Evolutionary conservation across 2,329 filamentous ascomycete species (phyloP), one percentile per base, ranked within the genome.

Genomic region (Blastomyces percursus): DNA sequence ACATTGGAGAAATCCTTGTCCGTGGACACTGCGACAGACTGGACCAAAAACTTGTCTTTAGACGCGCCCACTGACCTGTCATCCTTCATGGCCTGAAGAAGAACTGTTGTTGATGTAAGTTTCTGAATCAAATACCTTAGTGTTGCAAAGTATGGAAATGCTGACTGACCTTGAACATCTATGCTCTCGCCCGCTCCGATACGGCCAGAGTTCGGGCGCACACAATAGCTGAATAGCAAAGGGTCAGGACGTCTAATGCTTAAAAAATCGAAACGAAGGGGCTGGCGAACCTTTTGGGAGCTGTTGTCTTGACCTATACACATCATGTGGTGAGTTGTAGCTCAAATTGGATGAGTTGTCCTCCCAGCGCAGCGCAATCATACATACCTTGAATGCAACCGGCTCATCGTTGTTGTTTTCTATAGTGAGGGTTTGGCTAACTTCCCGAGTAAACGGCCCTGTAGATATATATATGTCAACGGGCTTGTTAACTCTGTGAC

Each of bases 41-140:
- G 93, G 44, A 97, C 93, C 61, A 97, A 84, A 77, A 97, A 97
- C 80, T 97, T 97, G 83, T 97, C 93, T 66, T 92, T 63, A 81
- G 76, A 24, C 92, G 84, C 62, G 93, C 27, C 93, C 71, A 57
- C 54, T 40, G 54, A 35, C 32, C 21, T 57, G 54, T 97, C 92
- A 72, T 91, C 86, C 81, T 96, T 96, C 94, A 99, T 96, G 30
- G 93, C 91, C 79, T 99, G 94, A 51, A 99, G 86, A 46, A 97
- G 86, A 63, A 99, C 94, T 95, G 68, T 60, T 64, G 60, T 30
- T 35, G 19, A 11, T 19, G 40, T 59, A 48, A 59, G 57, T 35
- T 35, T 50, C 46, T 61, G 35, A 12, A 8, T 51, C 16, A 51
- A 51, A 35, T 48, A 52, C 48, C 54, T 48, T 42, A 21, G 50